Evolutionary conservation across 2,329 filamentous ascomycete genomes (phyloP), one percentile per base, ranked within the genome.

Genomic region (Verticillium zaregamsianum): DNA sequence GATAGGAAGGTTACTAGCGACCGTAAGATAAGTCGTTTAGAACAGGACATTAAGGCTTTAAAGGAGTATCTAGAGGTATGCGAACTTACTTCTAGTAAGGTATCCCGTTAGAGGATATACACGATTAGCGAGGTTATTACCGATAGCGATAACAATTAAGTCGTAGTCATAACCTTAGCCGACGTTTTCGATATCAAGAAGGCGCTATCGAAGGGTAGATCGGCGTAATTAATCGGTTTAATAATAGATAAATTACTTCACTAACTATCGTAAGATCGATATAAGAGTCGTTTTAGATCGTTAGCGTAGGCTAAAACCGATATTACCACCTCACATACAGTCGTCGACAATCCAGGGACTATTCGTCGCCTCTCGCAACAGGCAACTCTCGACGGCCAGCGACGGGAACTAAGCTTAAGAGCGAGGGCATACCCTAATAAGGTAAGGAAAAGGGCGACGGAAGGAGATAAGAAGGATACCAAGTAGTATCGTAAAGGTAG

Each of bases 121-220:
- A 74, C 61, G 57, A 63, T 78, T 61, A 73, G 73, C 14, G 75
- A 78, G 66, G 68, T 71, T 11, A 62, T 74, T 69, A 73, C 73
- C 55, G 73, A 77, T 55, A 69, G 64, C 28, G 69, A 76, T 59
- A 75, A 73, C 64, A 73, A 77, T 68, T 74, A 77, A 68, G 69
- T 78, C 33, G 72, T 79, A 61, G 69, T 79, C 61, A 77, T 70
- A 61, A 78, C 75, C 63, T 65, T 76, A 62, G 75, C 74, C 45
- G 76, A 77, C 70, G 68, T 79, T 59, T 78, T 79, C 61, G 69
- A 77, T 64, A 68, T 78, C 59, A 72, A 68, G 62, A 77, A 74
- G 67, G 74, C 71, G 39, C 57, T 67, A 59, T 72, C 75, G 6
- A 74, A 66, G 62, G 68, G 63, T 32, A 71, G 69, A 31, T 76